phyloP scores from a whole-genome alignment of 257 asterid genomes.

The Ilex aquifolium region DNA sequence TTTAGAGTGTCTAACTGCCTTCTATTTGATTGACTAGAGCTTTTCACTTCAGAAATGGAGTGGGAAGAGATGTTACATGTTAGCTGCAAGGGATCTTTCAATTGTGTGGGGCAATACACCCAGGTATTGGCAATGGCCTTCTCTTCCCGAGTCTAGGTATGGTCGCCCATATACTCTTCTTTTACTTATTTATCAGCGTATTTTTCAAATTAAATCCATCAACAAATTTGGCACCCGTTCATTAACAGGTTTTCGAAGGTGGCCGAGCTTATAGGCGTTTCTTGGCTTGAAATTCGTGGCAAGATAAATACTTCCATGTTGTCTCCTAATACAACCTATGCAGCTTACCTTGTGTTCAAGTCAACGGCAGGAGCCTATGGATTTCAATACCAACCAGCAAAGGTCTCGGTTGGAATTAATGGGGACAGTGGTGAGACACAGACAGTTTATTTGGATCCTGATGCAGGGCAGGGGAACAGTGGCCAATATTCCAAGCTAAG shows the following conservation, averaged over 20 bases:
- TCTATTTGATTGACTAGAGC: no score
- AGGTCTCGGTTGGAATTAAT: constrained; percentile 12
- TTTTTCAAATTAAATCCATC: no score
- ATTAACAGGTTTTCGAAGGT: constrained; percentile 55
- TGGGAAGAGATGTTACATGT: no score
- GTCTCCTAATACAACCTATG: constrained; percentile 20
- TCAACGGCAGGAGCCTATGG: constrained; percentile 1
- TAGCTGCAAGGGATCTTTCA: no score
- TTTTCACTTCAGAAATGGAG: no score
- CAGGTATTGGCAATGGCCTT: no score
- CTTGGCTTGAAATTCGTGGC: constrained; percentile 64
- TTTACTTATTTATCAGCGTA: no score
- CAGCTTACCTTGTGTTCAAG: constrained; percentile 24
- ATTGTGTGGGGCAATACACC: no score
- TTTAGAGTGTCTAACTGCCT: no score
- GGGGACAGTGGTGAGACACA: background rate
- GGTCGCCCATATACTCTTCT: no score
- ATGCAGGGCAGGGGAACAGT: background rate
- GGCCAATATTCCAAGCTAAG: constrained; percentile 34
- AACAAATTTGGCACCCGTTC: background rate
- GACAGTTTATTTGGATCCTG: constrained; percentile 2
- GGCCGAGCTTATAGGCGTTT: constrained; percentile 41
- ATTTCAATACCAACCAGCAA: constrained; percentile 8
- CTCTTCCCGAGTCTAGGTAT: no score
- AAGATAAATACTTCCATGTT: constrained; percentile 14